These are phyloP conservation scores for Aspergillus versicolor DNA, from an alignment of 2,329 filamentous ascomycete genomes.

Conservation along the genomic window DNA sequence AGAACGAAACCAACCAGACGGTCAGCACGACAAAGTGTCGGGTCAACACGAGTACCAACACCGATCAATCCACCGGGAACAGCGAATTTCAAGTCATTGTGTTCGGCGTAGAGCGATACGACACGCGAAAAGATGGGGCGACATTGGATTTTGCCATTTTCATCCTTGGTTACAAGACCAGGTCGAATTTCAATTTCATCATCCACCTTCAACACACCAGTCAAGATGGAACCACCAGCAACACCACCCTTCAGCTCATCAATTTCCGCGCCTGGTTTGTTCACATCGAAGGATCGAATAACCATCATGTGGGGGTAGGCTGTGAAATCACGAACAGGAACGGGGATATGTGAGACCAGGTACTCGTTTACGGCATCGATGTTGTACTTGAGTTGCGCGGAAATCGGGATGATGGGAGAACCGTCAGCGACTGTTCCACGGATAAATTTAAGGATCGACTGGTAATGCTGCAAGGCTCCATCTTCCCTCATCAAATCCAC, in stretches of 20 bases:
- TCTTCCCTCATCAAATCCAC: slow-evolving; percentile 98
- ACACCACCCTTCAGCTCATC: slow-evolving; percentile 98
- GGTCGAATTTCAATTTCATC: slow-evolving; percentile 98
- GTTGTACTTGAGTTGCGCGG: slow-evolving; percentile 98
- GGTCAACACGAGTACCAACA: slow-evolving; percentile 96
- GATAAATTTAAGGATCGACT: slow-evolving; percentile 98
- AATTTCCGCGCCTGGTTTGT: slow-evolving; percentile 98
- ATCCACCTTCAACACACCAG: slow-evolving; percentile 92
- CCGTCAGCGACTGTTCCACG: slow-evolving; percentile 94
- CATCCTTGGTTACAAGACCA: slow-evolving; percentile 96
- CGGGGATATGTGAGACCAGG: slow-evolving; percentile 91
- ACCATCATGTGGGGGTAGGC: slow-evolving; percentile 97
- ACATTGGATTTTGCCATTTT: slow-evolving; percentile 90
- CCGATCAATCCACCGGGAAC: slow-evolving; percentile 96
- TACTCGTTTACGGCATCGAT: slow-evolving; percentile 97
- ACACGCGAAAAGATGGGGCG: slow-evolving; percentile 95
- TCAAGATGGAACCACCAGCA: slow-evolving; percentile 93
- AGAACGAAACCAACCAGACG: slow-evolving; percentile 98
- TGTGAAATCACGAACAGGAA: slow-evolving; percentile 86
- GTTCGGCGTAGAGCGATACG: slow-evolving; percentile 92
- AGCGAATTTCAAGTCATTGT: slow-evolving; percentile 97
- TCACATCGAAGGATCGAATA: slow-evolving; percentile 98
- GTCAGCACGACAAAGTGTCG: slow-evolving; percentile 96
- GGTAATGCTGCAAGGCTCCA: slow-evolving; percentile 87
- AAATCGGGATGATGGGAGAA: slow-evolving; percentile 92